Base-by-base conservation (phyloP, 164 flowering plant genomes). In the Warburgia ugandensis region DNA sequence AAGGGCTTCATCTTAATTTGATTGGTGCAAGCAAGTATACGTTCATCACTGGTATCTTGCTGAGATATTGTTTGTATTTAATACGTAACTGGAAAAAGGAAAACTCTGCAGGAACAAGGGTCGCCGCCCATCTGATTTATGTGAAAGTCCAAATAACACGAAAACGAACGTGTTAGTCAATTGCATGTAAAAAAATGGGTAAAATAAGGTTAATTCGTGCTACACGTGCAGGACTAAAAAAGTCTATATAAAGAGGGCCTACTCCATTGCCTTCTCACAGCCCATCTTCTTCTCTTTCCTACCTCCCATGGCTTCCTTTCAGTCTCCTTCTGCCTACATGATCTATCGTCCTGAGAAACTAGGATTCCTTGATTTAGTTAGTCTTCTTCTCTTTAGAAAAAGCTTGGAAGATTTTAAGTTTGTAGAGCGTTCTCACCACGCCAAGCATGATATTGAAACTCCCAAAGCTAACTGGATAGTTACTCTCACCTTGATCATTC, bases 341-440 rank as follows among this genome's bases (percentile, higher is more conserved):
- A 55, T 33, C 20, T 33, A 21, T 14, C 51, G 27, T 17, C 50
- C 50, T 1, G 59, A 55, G 37, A 35, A 55, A 35, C 23, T 35
- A 6, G 42, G 59, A 31, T 14, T 25, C 8, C 19, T 47, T 6
- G 51, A 64, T 37, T 27, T 64, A 17, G 23, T 64, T 25, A 53
- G 50, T 28, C 30, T 49, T 14, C 29, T 37, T 28, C 5, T 61
- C 35, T 44, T 48, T 19, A 30, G 50, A 12, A 64, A 41, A 36
- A 44, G 40, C 2, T 37, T 61, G 17, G 35, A 20, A 28, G 49
- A 48, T 29, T 43, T 35, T 25, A 32, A 37, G 6, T 29, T 62
- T 12, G 45, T 55, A 3, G 66, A 62, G 5, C 10, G 26, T 26
- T 10, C 29, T 16, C 20, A 45, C n/a, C 2, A n/a, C 28, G 26